phyloP scores from a whole-genome alignment of 2,329 filamentous ascomycete genomes.

The Aureobasidium sp. region DNA sequence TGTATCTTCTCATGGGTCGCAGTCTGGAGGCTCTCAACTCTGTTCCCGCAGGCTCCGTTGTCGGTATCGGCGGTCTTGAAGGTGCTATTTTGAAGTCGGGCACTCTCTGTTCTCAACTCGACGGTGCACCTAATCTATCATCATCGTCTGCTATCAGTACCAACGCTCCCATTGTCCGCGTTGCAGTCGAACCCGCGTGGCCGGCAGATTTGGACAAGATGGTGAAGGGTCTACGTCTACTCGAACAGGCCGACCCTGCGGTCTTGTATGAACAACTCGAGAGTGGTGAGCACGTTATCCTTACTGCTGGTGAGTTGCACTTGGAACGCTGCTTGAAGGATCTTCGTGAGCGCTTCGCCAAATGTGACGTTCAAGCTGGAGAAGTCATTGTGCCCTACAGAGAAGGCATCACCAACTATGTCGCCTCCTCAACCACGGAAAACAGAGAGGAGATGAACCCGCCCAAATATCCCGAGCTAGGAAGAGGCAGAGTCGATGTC shows the following conservation, averaged over 20 bases:
- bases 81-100: conserved; percentile 94
- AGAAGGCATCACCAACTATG: conserved; percentile 70
- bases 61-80: conserved; percentile 87
- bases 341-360: conserved; percentile 83
- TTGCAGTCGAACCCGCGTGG: conserved; percentile 88
- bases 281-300: conserved; percentile 88
- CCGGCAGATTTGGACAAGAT: conserved; percentile 90
- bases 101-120: conserved; percentile 80
- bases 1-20: conserved; percentile 95
- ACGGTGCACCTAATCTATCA: conserved; percentile 83
- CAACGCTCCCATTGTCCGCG: conserved; percentile 74
- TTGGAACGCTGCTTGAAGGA: conserved; percentile 91
- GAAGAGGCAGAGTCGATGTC: conserved; percentile 69
- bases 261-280: conserved; percentile 90
- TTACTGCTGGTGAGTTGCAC: conserved; percentile 91
- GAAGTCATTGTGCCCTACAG: conserved; percentile 93
- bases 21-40: conserved; percentile 73
- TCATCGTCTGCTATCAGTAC: conserved; percentile 74
- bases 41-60: conserved; percentile 89
- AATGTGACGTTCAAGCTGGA: conserved; percentile 89
- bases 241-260: conserved; percentile 93
- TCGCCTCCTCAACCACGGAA: conserved; percentile 6
- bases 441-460: conserved; percentile 82
- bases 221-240: conserved; percentile 76
- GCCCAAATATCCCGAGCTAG: conserved; percentile 76